A percentile compares a stretch with the other conserved stretches of the same genome.
These are phyloP conservation scores for Tricholoma saponaceum DNA, from an alignment of 768 basidiomycete species.

Conservation along the genomic window DNA sequence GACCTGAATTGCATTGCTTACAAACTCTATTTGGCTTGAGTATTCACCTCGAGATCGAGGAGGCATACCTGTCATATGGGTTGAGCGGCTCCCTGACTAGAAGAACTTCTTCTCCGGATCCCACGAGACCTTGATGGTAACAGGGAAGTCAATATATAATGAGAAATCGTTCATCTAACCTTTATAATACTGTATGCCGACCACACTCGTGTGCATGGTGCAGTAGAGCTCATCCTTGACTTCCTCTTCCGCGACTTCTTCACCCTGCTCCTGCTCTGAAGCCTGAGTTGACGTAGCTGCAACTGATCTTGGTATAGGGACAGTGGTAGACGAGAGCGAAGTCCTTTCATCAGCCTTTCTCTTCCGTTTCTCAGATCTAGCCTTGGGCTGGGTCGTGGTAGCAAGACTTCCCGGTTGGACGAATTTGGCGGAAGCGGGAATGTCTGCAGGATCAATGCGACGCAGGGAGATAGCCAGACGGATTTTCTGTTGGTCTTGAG, in stretches of 20 bases:
- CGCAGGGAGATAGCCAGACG: slow-evolving; percentile 50
- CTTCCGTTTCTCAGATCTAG: slow-evolving; percentile 31
- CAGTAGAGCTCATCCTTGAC: slow-evolving; percentile 65
- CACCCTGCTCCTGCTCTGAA: slow-evolving; percentile 37
- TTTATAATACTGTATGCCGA: slow-evolving; percentile 82
- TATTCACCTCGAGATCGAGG: not conserved
- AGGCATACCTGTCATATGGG: slow-evolving; percentile 55
- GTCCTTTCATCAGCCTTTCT: slow-evolving; percentile 32
- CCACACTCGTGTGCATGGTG: slow-evolving; percentile 54
- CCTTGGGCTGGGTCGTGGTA: slow-evolving; percentile 2
- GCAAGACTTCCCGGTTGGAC: slow-evolving; percentile 1
- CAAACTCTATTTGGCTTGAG: not conserved
- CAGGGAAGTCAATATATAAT: slow-evolving; percentile 5
- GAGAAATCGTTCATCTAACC: slow-evolving; percentile 31
- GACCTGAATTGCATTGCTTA: slow-evolving; percentile 78
- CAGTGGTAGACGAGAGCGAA: not conserved
- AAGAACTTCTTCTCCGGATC: slow-evolving; percentile 70
- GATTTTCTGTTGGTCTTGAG: slow-evolving; percentile 62
- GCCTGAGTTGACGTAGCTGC: slow-evolving; percentile 11
- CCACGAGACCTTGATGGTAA: slow-evolving; percentile 61
- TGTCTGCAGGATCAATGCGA: slow-evolving; percentile 52
- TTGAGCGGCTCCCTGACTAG: slow-evolving; percentile 67
- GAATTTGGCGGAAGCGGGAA: slow-evolving; percentile 43
- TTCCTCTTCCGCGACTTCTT: slow-evolving; percentile 45
- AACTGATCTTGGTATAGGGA: slow-evolving; percentile 1